Conservation (phyloP, 345 rosid genomes). For the Syzygium aromaticum region DNA sequence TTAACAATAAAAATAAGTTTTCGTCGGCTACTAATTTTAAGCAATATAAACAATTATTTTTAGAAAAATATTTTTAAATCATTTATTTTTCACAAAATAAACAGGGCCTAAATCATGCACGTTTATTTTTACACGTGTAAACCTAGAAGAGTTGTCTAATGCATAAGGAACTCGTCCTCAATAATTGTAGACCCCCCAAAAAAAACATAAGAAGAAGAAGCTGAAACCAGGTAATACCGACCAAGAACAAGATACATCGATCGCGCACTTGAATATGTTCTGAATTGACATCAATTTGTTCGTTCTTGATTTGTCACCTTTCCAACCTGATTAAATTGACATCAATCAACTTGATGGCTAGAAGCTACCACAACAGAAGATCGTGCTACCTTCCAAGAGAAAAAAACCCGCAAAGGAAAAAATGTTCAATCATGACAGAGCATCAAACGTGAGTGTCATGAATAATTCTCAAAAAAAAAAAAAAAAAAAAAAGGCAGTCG, state of each 20-base stretch:
- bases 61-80: fast-evolving
- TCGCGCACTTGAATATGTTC: not conserved
- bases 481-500: not conserved
- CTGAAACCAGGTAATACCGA: not conserved
- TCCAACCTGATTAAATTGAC: not conserved
- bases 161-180: not conserved
- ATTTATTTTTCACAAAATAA: not conserved
- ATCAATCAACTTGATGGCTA: not conserved
- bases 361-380: not conserved
- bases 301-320: not conserved
- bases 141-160: not conserved
- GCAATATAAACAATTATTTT: not conserved
- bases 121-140: not conserved
- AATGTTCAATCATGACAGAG: not conserved
- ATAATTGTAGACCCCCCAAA: not conserved
- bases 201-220: not conserved
- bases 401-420: not conserved
- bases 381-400: not conserved
- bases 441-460: not conserved
- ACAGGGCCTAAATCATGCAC: not conserved
- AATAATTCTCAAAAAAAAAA: not conserved
- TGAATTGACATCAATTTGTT: not conserved
- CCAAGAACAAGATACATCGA: not conserved
- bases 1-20: not conserved
- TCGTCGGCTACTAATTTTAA: not conserved